Conservation (phyloP, 2,329 filamentous ascomycete genomes). For the Pseudogymnoascus sp. region DNA sequence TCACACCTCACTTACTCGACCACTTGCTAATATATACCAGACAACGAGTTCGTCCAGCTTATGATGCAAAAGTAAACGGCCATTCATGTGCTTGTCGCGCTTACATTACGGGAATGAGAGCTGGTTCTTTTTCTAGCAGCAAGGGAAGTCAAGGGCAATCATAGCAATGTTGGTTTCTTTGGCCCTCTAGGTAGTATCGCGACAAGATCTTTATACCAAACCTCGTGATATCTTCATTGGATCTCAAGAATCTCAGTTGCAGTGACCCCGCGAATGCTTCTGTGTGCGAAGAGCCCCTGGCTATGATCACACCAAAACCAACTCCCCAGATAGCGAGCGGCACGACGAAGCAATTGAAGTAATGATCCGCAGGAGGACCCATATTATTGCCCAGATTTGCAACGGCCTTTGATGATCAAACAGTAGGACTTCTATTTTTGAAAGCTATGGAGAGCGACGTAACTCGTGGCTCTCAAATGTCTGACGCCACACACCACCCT, state of each 20-base stretch:
- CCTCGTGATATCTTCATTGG: slow-evolving; percentile 2
- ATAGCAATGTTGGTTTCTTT: slow-evolving; percentile 9
- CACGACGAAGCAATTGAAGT: neutral
- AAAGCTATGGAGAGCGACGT: neutral
- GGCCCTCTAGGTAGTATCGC: slow-evolving; percentile 5
- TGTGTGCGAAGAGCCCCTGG: neutral
- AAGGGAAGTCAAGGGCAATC: neutral
- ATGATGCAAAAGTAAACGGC: slow-evolving; percentile 81
- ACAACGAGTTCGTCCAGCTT: slow-evolving; percentile 88
- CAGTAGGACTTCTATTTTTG: neutral
- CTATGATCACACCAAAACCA: neutral
- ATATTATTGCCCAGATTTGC: neutral
- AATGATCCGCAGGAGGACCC: neutral
- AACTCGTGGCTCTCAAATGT: neutral
- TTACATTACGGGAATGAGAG: slow-evolving; percentile 1
- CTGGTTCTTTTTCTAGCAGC: slow-evolving; percentile 8
- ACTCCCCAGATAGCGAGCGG: neutral
- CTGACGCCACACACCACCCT: too few species aligned
- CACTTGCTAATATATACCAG: slow-evolving; percentile 35
- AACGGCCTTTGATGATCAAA: neutral
- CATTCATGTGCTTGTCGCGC: neutral
- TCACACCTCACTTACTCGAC: neutral
- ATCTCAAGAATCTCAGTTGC: neutral
- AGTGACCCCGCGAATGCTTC: neutral
- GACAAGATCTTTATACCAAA: slow-evolving; percentile 8